A percentile compares a stretch with the other conserved stretches of the same genome.
phyloP scores from a whole-genome alignment of 345 rosid genomes.

The Sonneratia caseolaris region DNA sequence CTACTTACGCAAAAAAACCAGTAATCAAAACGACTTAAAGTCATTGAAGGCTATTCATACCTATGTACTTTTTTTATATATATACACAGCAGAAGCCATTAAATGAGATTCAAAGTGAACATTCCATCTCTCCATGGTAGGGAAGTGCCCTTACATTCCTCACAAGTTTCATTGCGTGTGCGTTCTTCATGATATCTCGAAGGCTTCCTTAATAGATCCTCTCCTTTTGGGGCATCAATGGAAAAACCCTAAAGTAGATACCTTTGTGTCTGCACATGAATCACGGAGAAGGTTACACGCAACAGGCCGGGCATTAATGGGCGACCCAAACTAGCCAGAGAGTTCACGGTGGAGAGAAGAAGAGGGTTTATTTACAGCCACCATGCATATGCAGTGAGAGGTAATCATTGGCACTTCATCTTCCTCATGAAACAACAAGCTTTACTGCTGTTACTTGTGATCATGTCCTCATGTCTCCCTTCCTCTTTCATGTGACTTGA shows the following conservation, averaged over 20 bases:
- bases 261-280: not conserved
- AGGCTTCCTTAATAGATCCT: too few relatives aligned
- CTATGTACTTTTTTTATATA: too few relatives aligned
- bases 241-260: too few relatives aligned
- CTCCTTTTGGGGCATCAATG: too few relatives aligned
- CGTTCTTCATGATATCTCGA: too few relatives aligned
- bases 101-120: not conserved
- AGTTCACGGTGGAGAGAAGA: not conserved
- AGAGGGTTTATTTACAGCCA: not conserved
- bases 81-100: not conserved
- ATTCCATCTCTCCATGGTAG: too few relatives aligned
- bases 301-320: not conserved
- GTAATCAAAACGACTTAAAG: too few relatives aligned
- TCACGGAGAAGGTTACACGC: not conserved
- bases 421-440: constrained; percentile 6
- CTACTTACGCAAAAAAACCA: too few relatives aligned
- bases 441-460: constrained; percentile 24
- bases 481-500: constrained; percentile 56
- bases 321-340: not conserved
- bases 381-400: not conserved
- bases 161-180: not conserved
- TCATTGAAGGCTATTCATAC: too few relatives aligned
- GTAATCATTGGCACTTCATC: not conserved
- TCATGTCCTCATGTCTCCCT: not conserved
- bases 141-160: not conserved